A percentile compares a stretch with the other conserved stretches of the same genome.
Evolutionary conservation across 495 filamentous ascomycete species (phyloP).

Genomic region (Umbilicaria muhlenbergii): DNA sequence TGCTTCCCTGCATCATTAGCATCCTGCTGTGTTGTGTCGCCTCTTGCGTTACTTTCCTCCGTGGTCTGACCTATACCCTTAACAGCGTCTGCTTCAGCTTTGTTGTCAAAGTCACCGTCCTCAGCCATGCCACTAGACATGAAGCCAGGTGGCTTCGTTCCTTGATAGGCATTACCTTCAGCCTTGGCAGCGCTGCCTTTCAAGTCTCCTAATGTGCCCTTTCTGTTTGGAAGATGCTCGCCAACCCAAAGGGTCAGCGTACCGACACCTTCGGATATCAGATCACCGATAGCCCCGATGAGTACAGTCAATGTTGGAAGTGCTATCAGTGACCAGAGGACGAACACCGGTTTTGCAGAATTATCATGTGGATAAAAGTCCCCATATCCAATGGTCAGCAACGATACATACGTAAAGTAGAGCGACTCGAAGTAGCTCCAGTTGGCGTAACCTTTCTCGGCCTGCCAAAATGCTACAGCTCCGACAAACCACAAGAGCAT

Average conservation of each 20-base stretch:
- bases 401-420: slow-evolving; percentile 60
- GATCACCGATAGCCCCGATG: slow-evolving; percentile 65
- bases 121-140: not conserved
- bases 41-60: slow-evolving; percentile 22
- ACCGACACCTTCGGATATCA: slow-evolving; percentile 47
- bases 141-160: slow-evolving; percentile 1
- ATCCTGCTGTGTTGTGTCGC: slow-evolving; percentile 24
- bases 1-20: slow-evolving; percentile 28
- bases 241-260: slow-evolving; percentile 53
- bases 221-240: slow-evolving; percentile 11
- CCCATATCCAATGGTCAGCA: slow-evolving; percentile 75
- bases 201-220: slow-evolving; percentile 40
- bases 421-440: slow-evolving; percentile 66
- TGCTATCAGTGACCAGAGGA: slow-evolving; percentile 71
- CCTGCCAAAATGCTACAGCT: slow-evolving; percentile 47
- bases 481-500: slow-evolving; percentile 59
- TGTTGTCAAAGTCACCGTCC: not conserved
- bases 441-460: slow-evolving; percentile 29
- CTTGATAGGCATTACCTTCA: not conserved
- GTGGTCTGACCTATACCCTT: slow-evolving; percentile 15
- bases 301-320: slow-evolving; percentile 66
- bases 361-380: slow-evolving; percentile 53
- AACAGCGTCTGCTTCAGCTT: slow-evolving; percentile 8
- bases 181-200: slow-evolving; percentile 37
- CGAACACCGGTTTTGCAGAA: slow-evolving; percentile 60